Evolutionary conservation across 2,329 filamentous ascomycete genomes (phyloP), one percentile per base, ranked within the genome.

Genomic region (Colletotrichum filicis): DNA sequence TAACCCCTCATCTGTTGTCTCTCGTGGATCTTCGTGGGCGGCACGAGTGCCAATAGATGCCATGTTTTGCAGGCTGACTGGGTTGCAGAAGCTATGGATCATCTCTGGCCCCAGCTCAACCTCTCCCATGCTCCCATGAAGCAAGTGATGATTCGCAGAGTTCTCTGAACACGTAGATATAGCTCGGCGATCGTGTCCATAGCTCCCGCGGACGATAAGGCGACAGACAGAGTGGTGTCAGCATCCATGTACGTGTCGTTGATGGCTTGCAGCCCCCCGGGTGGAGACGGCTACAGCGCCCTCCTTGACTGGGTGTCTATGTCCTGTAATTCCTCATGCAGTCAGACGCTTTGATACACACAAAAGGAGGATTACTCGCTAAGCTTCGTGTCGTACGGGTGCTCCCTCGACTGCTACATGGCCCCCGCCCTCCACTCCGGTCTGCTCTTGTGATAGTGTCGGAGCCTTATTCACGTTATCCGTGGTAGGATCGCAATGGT

Each of bases 71-170:
- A 11, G 53, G 59, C 5, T n/a, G 37, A 37, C 32, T 60, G 32
- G 26, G 24, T 56, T 19, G 30, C 60, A 60, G n/a, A 52, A 65
- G 66, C 59, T 64, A 37, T 60, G 42, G 52, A 42, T 55, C 26
- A 28, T 49, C 19, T 12, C 53, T 55, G 59, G 16, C 53, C 37
- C 59, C 46, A 28, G 53, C 66, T 14, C 46, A 11, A 11, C 12
- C 16, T 42, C 58, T 12, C 16, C n/a, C 11, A 22, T 24, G 24
- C 58, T 12, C n/a, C n/a, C 11, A 16, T 19, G 24, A 32, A 19
- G 52, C 58, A 22, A 53, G n/a, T 7, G 46, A 14, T 58, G 53
- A 59, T 69, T 69, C 66, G 59, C 46, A n/a, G 24, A 26, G 55
- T 19, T 66, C 42, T 16, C 30, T 16, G 28, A 35, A 22, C 28